Conservation (phyloP, 371 early-diverging fungal genomes). For the Syncephalastrum racemosum region DNA sequence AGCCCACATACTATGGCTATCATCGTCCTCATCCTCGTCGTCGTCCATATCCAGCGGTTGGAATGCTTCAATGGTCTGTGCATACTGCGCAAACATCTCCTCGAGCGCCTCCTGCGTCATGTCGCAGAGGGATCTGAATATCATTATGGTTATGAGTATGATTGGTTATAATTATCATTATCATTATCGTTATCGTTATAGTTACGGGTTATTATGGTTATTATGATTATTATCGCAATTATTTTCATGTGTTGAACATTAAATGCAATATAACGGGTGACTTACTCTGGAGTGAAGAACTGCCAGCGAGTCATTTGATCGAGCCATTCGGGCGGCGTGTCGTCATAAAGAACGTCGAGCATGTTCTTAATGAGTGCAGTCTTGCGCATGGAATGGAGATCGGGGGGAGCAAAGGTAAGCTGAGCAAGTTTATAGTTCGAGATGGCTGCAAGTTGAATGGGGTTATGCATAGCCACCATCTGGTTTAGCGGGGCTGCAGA, state of each 20-base stretch:
- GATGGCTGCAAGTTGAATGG: slow-evolving; percentile 53
- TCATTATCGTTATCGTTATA: neutral
- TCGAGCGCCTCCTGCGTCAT: slow-evolving; percentile 51
- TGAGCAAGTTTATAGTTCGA: slow-evolving; percentile 58
- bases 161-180: neutral
- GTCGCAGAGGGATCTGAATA: slow-evolving; percentile 37
- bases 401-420: slow-evolving; percentile 53
- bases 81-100: slow-evolving; percentile 46
- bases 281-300: slow-evolving; percentile 54
- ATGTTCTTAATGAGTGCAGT: slow-evolving; percentile 51
- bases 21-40: slow-evolving; percentile 28
- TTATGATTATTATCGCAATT: neutral
- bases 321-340: slow-evolving; percentile 50
- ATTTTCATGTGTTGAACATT: neutral
- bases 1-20: slow-evolving; percentile 26
- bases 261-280: neutral
- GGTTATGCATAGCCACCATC: slow-evolving; percentile 36
- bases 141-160: neutral
- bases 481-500: slow-evolving; percentile 4
- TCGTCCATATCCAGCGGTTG: slow-evolving; percentile 31
- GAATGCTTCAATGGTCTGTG: slow-evolving; percentile 46
- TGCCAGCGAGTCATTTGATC: slow-evolving; percentile 56
- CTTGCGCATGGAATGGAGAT: slow-evolving; percentile 44
- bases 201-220: neutral
- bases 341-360: slow-evolving; percentile 39